Conservation (phyloP, 2,329 filamentous ascomycete genomes). For the Aureobasidium melanogenum region DNA sequence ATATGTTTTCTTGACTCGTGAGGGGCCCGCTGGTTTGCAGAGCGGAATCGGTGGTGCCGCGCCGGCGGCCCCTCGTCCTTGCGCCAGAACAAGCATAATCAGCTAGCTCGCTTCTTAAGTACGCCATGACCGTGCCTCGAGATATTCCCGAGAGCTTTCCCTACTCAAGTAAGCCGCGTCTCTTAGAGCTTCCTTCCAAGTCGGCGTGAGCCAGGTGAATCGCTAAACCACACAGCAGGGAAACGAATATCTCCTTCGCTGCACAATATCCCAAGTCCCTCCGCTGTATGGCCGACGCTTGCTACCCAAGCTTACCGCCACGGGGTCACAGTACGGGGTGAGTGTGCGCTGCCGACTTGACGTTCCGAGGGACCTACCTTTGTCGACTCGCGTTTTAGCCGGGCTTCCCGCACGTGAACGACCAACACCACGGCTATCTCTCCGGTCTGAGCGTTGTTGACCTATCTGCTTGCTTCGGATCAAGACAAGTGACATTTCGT, state of each 20-base stretch:
- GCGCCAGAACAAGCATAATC: constrained; percentile 12
- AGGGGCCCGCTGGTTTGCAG: constrained; percentile 2
- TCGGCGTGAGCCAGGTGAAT: not conserved
- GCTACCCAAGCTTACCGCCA: not conserved
- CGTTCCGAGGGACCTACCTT: not conserved
- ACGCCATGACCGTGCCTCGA: not conserved
- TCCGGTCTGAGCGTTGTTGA: not conserved
- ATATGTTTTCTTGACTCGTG: not conserved
- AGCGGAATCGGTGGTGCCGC: not conserved
- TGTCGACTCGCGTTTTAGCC: constrained; percentile 5
- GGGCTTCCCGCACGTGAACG: not conserved
- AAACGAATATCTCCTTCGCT: not conserved
- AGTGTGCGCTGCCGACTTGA: constrained; percentile 1
- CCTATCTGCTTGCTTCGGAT: not conserved
- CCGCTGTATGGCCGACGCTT: constrained; percentile 11
- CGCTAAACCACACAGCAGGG: not conserved
- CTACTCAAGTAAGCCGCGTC: not conserved
- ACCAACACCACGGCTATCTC: not conserved
- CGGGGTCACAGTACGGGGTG: not conserved
- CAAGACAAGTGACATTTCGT: not conserved
- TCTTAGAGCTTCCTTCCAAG: not conserved
- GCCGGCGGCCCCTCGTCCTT: constrained; percentile 8
- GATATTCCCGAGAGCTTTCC: constrained; percentile 2
- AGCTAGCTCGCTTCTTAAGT: constrained; percentile 8
- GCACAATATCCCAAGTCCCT: not conserved